A percentile compares a stretch with the other conserved stretches of the same genome.
These are phyloP conservation scores for Colletotrichum tofieldiae DNA, from an alignment of 2,329 filamentous ascomycete species.

Conservation along the genomic window DNA sequence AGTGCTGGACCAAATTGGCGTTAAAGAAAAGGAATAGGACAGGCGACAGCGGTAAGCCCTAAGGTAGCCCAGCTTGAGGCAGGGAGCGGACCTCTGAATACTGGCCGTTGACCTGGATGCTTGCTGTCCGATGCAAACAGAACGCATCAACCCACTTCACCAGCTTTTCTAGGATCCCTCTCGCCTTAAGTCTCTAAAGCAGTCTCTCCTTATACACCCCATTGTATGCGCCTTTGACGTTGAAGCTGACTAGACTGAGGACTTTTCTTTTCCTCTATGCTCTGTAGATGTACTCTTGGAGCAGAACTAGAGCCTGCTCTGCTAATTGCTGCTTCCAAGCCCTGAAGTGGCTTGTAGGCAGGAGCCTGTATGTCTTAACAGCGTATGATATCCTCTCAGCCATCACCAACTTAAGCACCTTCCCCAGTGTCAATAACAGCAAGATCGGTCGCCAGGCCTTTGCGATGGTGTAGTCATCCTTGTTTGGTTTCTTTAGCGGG, in stretches of 20 bases:
- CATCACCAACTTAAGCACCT: slow-evolving; percentile 33
- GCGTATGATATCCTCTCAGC: slow-evolving; percentile 9
- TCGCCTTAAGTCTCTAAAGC: slow-evolving; percentile 43
- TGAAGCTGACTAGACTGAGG: slow-evolving; percentile 55
- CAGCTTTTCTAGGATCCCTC: slow-evolving; percentile 45
- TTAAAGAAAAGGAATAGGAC: slow-evolving; percentile 54
- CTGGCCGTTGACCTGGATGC: slow-evolving; percentile 46
- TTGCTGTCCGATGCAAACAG: slow-evolving; percentile 46
- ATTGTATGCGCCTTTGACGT: slow-evolving; percentile 60
- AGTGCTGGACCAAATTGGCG: slow-evolving; percentile 47
- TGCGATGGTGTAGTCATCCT: slow-evolving; percentile 47
- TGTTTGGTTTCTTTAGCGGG: slow-evolving; percentile 49
- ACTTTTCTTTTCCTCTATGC: slow-evolving; percentile 44
- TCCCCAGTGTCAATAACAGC: slow-evolving; percentile 48
- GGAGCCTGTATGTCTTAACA: slow-evolving; percentile 8
- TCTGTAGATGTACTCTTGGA: slow-evolving; percentile 23
- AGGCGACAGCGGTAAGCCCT: slow-evolving; percentile 54
- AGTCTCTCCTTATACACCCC: no score
- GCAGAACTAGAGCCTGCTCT: slow-evolving; percentile 14
- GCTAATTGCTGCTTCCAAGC: slow-evolving; percentile 20
- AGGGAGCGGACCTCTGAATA: slow-evolving; percentile 31
- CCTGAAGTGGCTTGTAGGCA: slow-evolving; percentile 16
- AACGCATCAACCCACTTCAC: slow-evolving; percentile 47
- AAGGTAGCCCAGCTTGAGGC: slow-evolving; percentile 47
- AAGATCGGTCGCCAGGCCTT: slow-evolving; percentile 49